Evolutionary conservation across 768 basidiomycete genomes (phyloP), one percentile per base, ranked within the genome.

Genomic region (Trametes sanguinea): DNA sequence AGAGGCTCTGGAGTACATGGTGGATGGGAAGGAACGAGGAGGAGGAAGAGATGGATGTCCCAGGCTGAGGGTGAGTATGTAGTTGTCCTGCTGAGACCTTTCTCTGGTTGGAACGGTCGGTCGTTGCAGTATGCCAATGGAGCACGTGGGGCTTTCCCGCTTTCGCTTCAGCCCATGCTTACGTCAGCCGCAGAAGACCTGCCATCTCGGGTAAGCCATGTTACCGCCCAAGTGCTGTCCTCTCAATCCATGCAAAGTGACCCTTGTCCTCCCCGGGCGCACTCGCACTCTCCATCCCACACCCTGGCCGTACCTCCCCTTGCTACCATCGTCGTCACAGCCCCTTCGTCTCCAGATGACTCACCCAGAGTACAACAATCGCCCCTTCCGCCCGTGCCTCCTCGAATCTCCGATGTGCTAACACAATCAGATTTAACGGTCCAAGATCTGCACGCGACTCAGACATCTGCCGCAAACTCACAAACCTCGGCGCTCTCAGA

Each of bases 1-100:
- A 68, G 78, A 88, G 69, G 57, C 61, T 42, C 64, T 64, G 44
- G 61, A 66, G 66, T 69, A 76, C 66, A 74, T 71, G 57, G 48
- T 30, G 14, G 48, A 50, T n/a, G 30, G 11, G 30, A 14, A 32
- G 48, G 48, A 16, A 30, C 40, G 35, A 43, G 40, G 44, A 52
- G 56, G 51, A 59, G 37, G 56, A 48, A 37, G 35, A 29, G 52
- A 5, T 14, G 13, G 42, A 9, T 43, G 13, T 37, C 35, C 35
- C 35, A 6, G 35, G 22, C 22, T 22, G 22, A 22, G 22, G 22
- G 22, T 22, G 1, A 22, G 13, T 43, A n/a, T n/a, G n/a, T n/a
- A 43, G 57, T 62, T 62, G 61, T 62, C 48, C 33, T 60, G 51
- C 50, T 60, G 58, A 60, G 58, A 53, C 39, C 60, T 54, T 37